These are phyloP conservation scores for Sporothrix mexicana DNA, from an alignment of 2,329 filamentous ascomycete genomes.

Conservation along the genomic window DNA sequence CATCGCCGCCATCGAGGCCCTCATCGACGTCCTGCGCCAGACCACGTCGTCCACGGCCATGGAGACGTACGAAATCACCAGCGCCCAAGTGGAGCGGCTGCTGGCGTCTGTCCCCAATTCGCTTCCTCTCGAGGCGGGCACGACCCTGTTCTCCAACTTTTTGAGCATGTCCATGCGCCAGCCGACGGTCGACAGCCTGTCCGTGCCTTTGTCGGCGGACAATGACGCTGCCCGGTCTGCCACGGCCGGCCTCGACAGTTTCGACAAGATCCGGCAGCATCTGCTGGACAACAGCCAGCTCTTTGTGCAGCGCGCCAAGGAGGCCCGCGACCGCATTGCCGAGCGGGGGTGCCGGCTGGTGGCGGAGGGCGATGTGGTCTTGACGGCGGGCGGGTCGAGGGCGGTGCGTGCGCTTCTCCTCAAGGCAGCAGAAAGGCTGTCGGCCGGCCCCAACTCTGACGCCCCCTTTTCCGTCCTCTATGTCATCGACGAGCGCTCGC, in stretches of 20 bases:
- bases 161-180: constrained; percentile 75
- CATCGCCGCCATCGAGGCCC: constrained; percentile 67
- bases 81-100: constrained; percentile 75
- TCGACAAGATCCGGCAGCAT: constrained; percentile 82
- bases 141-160: constrained; percentile 94
- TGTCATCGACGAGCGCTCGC: constrained; percentile 61
- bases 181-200: constrained; percentile 43
- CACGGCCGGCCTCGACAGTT: constrained; percentile 58
- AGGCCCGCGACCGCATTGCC: constrained; percentile 82
- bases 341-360: constrained; percentile 79
- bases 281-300: constrained; percentile 83
- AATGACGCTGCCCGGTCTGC: constrained; percentile 21
- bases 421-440: constrained; percentile 69
- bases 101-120: constrained; percentile 83
- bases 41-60: constrained; percentile 84
- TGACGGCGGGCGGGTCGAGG: constrained; percentile 87
- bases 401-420: constrained; percentile 80
- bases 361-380: constrained; percentile 76
- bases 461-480: constrained; percentile 81
- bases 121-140: constrained; percentile 89
- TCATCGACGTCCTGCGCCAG: constrained; percentile 83
- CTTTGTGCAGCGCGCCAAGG: constrained; percentile 86
- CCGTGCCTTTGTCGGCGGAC: neutral
- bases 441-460: constrained; percentile 36
- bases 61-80: constrained; percentile 88